These are phyloP conservation scores for Cystobasidiopsis lactophilus DNA, from an alignment of 768 basidiomycete genomes.

Conservation along the genomic window DNA sequence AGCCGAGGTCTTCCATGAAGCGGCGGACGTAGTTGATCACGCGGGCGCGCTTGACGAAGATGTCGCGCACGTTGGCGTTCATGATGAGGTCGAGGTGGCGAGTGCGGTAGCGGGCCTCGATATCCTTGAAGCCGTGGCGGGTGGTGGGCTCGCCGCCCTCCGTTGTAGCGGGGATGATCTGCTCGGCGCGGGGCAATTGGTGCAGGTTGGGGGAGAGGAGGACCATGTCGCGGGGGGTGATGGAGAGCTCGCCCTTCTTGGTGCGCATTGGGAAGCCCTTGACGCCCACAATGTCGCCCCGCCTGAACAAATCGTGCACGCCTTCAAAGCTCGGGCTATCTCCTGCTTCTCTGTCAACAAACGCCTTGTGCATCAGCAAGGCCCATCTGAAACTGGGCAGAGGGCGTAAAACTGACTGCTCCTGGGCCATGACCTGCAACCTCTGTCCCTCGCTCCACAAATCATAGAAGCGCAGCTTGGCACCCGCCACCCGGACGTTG, in stretches of 20 bases:
- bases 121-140: conserved; percentile 88
- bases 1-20: conserved; percentile 72
- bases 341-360: conserved; percentile 22
- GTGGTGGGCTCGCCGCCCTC: conserved; percentile 11
- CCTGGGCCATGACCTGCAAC: conserved; percentile 83
- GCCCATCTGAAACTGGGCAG: too few species aligned
- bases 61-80: conserved; percentile 64
- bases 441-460: conserved; percentile 75
- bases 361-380: not conserved
- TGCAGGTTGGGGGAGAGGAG: conserved; percentile 92
- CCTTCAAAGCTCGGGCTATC: conserved; percentile 35
- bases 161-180: not conserved
- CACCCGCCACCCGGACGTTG: conserved; percentile 58
- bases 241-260: conserved; percentile 84
- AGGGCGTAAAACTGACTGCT: conserved; percentile 35
- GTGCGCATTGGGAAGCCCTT: conserved; percentile 71
- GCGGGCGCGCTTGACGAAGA: conserved; percentile 71
- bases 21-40: conserved; percentile 83
- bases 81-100: conserved; percentile 95
- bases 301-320: conserved; percentile 65
- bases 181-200: conserved; percentile 55
- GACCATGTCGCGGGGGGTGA: conserved; percentile 53
- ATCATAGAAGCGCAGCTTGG: conserved; percentile 84
- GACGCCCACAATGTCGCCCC: conserved; percentile 91
- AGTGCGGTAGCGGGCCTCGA: conserved; percentile 93